Evolutionary conservation across 805 yeast species (phyloP), one percentile per base, ranked within the genome.

Genomic region (Sugiyamaella qingdaonensis): DNA sequence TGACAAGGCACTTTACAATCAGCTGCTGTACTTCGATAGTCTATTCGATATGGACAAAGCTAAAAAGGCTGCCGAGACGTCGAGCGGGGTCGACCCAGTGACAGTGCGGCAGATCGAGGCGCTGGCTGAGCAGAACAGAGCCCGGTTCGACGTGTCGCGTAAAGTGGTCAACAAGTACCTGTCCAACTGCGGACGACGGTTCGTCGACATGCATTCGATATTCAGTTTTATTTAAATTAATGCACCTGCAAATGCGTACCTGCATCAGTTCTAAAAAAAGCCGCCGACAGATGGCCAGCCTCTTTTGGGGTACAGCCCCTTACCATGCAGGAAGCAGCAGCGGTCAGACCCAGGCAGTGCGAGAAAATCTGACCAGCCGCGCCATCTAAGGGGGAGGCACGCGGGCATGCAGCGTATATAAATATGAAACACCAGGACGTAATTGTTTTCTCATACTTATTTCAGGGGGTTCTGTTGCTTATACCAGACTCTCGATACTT

Each of bases 1-100:
- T 24, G 96, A 88, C 67, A 85, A 85, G 64, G 85, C 82, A 49
- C 74, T 94, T 37, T 92, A 91, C 74, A 88, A 88, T 63, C 98
- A 94, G 70, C 73, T 94, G 59, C 74, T 87, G 43, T 92, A 88
- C 64, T 80, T 87, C 60, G 82, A 81, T 57, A 79, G 90, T 1
- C 66, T 94, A 29, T 94, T 92, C 68, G 94, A 91, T 67, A 82
- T 83, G 41, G 90, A 85, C 52, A 86, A 85, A 68, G 89, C 88
- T 48, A 86, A 84, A 69, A 73, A 68, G 50, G 48, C 46, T 9
- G 72, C 68, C 21, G 73, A 66, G 52, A 60, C 56, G 46, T 68
- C 51, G 19, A 46, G 34, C 42, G 21, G 65, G 63, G 47, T 51
- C 53, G 39, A 53, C 69, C 51, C 63, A 63, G 27, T 35, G 19